Conservation (phyloP, 106 monocot species). For the Cymbidium sinense region DNA sequence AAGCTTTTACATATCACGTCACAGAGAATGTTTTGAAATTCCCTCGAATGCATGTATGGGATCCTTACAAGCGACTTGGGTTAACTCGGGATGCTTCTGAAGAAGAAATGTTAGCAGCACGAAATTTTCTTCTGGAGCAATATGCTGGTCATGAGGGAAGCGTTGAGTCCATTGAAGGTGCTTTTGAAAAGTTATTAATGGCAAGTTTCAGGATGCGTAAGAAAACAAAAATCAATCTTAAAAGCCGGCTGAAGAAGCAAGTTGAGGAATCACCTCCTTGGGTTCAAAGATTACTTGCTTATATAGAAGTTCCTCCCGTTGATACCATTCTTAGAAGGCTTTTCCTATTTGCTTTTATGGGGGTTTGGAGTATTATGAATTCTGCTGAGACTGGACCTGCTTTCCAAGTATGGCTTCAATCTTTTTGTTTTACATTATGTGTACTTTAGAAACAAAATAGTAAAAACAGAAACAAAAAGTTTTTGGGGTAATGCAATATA, state of each 20-base stretch:
- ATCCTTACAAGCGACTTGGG: conserved; percentile 94
- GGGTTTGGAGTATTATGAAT: conserved; percentile 74
- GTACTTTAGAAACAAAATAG: too few species aligned
- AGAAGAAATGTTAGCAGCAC: conserved; percentile 79
- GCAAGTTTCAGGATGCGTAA: conserved; percentile 69
- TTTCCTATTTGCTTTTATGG: conserved; percentile 94
- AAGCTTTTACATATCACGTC: background rate
- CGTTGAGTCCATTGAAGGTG: conserved; percentile 82
- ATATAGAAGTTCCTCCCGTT: conserved; percentile 61
- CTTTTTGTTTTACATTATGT: background rate
- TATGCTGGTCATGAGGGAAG: conserved; percentile 83
- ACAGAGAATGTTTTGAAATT: conserved; percentile 62
- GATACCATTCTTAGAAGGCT: conserved; percentile 67
- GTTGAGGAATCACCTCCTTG: conserved; percentile 94
- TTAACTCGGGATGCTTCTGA: conserved; percentile 77
- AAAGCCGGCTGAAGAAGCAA: conserved; percentile 70
- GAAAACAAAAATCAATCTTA: conserved; percentile 90
- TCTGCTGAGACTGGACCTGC: conserved; percentile 85
- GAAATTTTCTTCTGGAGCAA: conserved; percentile 85
- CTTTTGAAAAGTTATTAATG: conserved; percentile 91
- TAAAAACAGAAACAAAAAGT: background rate
- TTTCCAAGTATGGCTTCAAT: conserved; percentile 61
- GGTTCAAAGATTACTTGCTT: conserved; percentile 67
- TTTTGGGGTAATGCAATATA: background rate
- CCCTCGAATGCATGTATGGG: conserved; percentile 68